Base-by-base conservation (phyloP, 352 stramenopile species). In the Phytophthora citricola region DNA sequence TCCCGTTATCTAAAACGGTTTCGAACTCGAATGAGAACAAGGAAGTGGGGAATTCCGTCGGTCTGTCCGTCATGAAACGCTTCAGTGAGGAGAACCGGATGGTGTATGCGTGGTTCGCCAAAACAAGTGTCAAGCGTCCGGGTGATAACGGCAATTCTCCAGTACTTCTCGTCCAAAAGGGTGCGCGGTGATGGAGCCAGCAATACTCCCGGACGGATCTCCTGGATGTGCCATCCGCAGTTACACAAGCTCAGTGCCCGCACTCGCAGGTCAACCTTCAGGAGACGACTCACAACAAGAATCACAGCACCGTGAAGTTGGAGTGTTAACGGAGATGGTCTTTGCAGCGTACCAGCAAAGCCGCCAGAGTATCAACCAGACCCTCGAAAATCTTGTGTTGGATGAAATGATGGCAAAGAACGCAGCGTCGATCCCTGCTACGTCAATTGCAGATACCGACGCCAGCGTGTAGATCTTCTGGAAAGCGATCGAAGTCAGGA, bases 321-420 rank as follows among this genome's bases (percentile, higher is more conserved):
- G 74, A 12, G 40, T 70, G 4, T 48, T 79, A 14, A 76, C 69
- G 5, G 62, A 80, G 36, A 63, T 73, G 56, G 58, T 79, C 14
- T 63, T 79, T 31, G 44, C 66, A 17, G 58, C 62, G 9, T 77
- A 75, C 10, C 59, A 73, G 17, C 58, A 73, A 14, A 65, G 68
- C 17, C 65, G 65, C 4, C 69, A 69, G 45, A 69, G 60, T 46
- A 71, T 79, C 11, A 75, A 66, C 29, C 63, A 73, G 48, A 63
- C 49, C 2, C 60, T 82, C 9, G 74, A 82, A 55, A 82, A 75
- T 39, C 29, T 75, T 5, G 38, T 82, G 17, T 34, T 80, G 26
- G 64, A 80, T 24, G 68, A 77, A 63, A 66, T 73, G 48, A 63
- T 80, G 48, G 58, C 59, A 11, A 69, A 60, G 40, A 65, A 49